Conservation (phyloP, 2,329 filamentous ascomycete genomes). For the Fusarium sacchari region DNA sequence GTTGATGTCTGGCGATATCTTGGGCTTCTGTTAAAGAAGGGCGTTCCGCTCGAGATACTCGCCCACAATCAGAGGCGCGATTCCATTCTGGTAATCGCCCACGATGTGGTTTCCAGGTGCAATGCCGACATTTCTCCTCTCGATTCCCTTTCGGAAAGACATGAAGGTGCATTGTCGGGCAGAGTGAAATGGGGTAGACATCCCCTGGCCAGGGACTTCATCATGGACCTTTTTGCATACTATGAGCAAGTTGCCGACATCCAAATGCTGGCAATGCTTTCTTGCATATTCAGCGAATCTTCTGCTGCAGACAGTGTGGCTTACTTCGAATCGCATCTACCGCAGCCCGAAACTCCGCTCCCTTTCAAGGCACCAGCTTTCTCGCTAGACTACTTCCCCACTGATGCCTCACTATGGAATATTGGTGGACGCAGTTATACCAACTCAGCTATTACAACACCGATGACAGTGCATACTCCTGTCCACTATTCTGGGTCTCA, state of each 20-base stretch:
- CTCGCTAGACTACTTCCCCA: slow-evolving; percentile 73
- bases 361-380: slow-evolving; percentile 74
- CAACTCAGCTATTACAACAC: slow-evolving; percentile 66
- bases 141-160: slow-evolving; percentile 16
- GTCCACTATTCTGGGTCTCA: slow-evolving; percentile 64
- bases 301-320: slow-evolving; percentile 64
- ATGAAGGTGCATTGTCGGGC: slow-evolving; percentile 56
- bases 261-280: slow-evolving; percentile 78
- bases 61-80: slow-evolving; percentile 63
- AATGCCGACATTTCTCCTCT: slow-evolving; percentile 26
- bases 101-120: slow-evolving; percentile 61
- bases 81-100: slow-evolving; percentile 75
- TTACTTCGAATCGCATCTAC: slow-evolving; percentile 65
- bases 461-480: slow-evolving; percentile 66
- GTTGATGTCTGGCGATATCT: slow-evolving; percentile 87
- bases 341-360: slow-evolving; percentile 69
- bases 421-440: slow-evolving; percentile 62
- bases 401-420: slow-evolving; percentile 64
- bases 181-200: slow-evolving; percentile 75
- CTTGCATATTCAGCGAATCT: slow-evolving; percentile 74
- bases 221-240: slow-evolving; percentile 70
- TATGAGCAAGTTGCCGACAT: slow-evolving; percentile 71
- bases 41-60: slow-evolving; percentile 76
- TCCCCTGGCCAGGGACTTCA: slow-evolving; percentile 70
- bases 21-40: slow-evolving; percentile 78